These are phyloP conservation scores for Pseudogymnoascus sp. DNA, from an alignment of 2,329 filamentous ascomycete genomes.

Conservation along the genomic window DNA sequence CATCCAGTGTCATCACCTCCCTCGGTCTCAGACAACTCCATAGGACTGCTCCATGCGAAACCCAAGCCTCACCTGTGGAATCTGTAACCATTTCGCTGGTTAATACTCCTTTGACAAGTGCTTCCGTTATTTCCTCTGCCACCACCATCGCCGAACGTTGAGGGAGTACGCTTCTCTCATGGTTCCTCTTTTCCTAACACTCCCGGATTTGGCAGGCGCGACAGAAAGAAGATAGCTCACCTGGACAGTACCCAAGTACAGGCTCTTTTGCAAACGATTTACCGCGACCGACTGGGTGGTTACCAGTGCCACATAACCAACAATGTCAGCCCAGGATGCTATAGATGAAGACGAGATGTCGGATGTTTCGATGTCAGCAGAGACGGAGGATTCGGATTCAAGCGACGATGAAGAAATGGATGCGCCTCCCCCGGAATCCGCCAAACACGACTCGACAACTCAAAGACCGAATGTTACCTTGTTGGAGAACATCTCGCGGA, in stretches of 20 bases:
- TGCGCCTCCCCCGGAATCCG: background rate
- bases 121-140: conserved; percentile 1
- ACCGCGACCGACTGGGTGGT: conserved; percentile 11
- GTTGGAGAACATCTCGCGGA: background rate
- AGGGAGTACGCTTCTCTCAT: conserved; percentile 8
- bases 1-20: background rate
- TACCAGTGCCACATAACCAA: conserved; percentile 9
- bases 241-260: background rate
- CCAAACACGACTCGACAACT: background rate
- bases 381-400: conserved; percentile 9
- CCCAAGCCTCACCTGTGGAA: background rate
- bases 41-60: conserved; percentile 2
- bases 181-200: background rate
- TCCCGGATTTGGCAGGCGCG: background rate
- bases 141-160: background rate
- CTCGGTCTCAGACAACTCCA: background rate
- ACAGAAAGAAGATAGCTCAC: background rate
- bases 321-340: conserved; percentile 10
- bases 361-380: conserved; percentile 12
- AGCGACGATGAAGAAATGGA: conserved; percentile 8
- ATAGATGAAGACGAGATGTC: conserved; percentile 10
- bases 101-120: background rate
- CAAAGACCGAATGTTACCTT: background rate
- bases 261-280: conserved; percentile 15
- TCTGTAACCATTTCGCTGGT: conserved; percentile 4